Base-by-base conservation (phyloP, 2,329 filamentous ascomycete species). In the Dothideomycetes sp. region DNA sequence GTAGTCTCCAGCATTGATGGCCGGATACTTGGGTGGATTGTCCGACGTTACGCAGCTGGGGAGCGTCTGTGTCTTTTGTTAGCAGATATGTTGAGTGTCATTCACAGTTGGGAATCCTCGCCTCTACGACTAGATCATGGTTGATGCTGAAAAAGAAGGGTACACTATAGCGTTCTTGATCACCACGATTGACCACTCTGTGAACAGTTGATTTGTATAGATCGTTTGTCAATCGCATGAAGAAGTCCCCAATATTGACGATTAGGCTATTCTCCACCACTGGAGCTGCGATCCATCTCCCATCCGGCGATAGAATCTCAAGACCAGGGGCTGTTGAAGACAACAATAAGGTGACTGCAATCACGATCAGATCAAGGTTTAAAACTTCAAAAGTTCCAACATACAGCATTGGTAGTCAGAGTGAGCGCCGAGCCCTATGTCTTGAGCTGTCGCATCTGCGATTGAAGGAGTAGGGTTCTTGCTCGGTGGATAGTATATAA, bases 161-260 rank as follows among this genome's bases (percentile, higher is more conserved):
- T 12, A 76, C 59, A 8, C 66, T 72, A 49, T 74, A 77, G 24
- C 73, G 61, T 48, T 74, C 66, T 9, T 54, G 57, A 2, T 59
- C 60, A 3, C 64, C 65, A 31, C 61, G 60, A 56, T 75, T 75
- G 46, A 75, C 66, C 19, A 77, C 73, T 8, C 72, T 59, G 50
- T 77, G 73, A 4, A 72, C 52, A 35, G 65, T 72, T 49, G 66
- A 70, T 50, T 65, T 68, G 56, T 73, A 77, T 35, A 59, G 53
- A 12, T 67, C 65, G 39, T 68, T 67, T n/a, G 70, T 75, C 67
- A 69, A 33, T 9, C 31, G 9, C 31, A 33, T 33, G 12, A 33
- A 15, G 14, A 33, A 33, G 47, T 70, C 66, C 1, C 65, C 66
- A 30, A 69, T 64, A 45, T 69, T 69, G 8, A 69, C 65, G 9